Evolutionary conservation across 371 early-diverging fungal species (phyloP).

Genomic region (Actinomucor elegans): DNA sequence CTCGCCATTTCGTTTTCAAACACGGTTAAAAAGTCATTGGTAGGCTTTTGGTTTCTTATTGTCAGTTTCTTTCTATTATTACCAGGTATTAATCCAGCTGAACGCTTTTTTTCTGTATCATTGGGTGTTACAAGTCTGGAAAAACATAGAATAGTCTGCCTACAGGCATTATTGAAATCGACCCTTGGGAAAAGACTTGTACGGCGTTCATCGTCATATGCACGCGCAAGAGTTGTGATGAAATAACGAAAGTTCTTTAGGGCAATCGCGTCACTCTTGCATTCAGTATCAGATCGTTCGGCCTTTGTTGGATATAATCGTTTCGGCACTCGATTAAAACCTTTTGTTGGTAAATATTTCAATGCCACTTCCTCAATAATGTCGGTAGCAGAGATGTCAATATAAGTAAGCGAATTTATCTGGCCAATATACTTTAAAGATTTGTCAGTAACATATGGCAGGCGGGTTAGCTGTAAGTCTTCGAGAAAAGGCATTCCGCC

Average conservation of each 20-base stretch:
- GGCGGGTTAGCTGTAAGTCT: constrained; percentile 6
- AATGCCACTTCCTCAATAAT: constrained; percentile 3
- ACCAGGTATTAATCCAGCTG: neutral
- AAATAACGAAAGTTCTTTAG: too few relatives aligned
- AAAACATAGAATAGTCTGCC: neutral
- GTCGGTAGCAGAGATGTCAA: constrained; percentile 10
- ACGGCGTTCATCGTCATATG: too few relatives aligned
- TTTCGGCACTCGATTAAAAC: constrained; percentile 1
- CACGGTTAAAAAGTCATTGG: constrained; percentile 4
- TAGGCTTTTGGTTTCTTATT: neutral
- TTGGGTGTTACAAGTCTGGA: neutral
- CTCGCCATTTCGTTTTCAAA: constrained; percentile 3
- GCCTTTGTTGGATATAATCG: too few relatives aligned
- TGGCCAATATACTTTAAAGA: constrained; percentile 11
- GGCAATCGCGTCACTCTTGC: too few relatives aligned
- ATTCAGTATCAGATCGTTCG: too few relatives aligned
- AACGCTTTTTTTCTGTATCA: neutral
- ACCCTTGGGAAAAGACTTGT: too few relatives aligned
- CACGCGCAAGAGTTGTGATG: too few relatives aligned
- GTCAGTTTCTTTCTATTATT: too few relatives aligned
- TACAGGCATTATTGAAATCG: too few relatives aligned
- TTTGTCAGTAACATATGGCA: constrained; percentile 14
- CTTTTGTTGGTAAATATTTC: neutral
- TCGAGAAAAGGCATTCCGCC: constrained; percentile 7
- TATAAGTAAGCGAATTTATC: neutral